These are phyloP conservation scores for Bipolaris oryzae DNA, from an alignment of 2,329 filamentous ascomycete genomes.

Conservation along the genomic window DNA sequence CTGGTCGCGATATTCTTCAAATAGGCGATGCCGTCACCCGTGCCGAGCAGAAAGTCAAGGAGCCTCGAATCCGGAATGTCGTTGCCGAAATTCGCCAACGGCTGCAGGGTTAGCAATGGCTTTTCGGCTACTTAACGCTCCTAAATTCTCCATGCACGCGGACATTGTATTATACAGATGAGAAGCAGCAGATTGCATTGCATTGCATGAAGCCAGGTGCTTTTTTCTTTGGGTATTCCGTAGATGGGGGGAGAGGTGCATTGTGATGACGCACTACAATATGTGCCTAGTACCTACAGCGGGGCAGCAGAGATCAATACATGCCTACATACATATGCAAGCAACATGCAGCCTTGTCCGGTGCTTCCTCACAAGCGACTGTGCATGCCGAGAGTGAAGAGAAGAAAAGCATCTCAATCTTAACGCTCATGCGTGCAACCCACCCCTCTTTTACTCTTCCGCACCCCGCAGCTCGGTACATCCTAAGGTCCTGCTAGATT, in stretches of 20 bases:
- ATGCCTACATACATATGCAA: not conserved
- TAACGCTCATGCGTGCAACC: not conserved
- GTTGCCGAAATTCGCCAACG: constrained; percentile 64
- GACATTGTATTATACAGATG: not conserved
- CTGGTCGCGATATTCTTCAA: constrained; percentile 63
- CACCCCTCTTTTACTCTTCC: too few species aligned
- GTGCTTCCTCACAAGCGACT: not conserved
- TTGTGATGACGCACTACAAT: not conserved
- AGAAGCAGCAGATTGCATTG: not conserved
- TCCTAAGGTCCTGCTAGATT: too few species aligned
- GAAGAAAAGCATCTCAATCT: not conserved
- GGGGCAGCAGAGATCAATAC: not conserved
- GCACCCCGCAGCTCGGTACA: too few species aligned
- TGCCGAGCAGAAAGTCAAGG: constrained; percentile 61
- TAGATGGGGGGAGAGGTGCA: constrained; percentile 1
- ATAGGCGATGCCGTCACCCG: constrained; percentile 55
- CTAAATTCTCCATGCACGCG: not conserved
- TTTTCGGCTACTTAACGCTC: not conserved
- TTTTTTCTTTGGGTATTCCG: not conserved
- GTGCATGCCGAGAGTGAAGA: not conserved
- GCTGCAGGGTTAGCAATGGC: constrained; percentile 37
- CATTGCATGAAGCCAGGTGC: constrained; percentile 2
- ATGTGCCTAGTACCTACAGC: not conserved
- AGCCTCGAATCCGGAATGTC: constrained; percentile 66
- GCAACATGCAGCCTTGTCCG: not conserved